Conservation (phyloP, 2,329 filamentous ascomycete genomes). For the Penicillium brasilianum region DNA sequence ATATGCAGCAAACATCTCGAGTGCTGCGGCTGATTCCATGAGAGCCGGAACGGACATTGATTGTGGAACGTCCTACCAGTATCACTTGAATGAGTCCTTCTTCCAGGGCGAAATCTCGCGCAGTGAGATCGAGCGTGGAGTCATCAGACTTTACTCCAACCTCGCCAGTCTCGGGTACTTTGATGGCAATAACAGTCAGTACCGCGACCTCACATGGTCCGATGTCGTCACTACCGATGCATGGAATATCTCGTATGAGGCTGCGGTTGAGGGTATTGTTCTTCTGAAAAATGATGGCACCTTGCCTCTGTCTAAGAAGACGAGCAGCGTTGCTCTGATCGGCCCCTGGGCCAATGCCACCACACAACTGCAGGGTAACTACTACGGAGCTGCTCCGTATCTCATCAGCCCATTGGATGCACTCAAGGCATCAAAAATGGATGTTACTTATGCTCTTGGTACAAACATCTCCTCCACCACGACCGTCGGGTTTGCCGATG, state of each 20-base stretch:
- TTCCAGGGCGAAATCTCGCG: slow-evolving; percentile 52
- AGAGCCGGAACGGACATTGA: slow-evolving; percentile 60
- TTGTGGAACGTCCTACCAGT: slow-evolving; percentile 58
- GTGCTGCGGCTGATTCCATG: slow-evolving; percentile 55
- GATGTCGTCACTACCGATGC: slow-evolving; percentile 62
- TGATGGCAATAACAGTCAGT: slow-evolving; percentile 51
- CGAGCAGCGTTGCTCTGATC: slow-evolving; percentile 57
- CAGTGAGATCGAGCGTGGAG: slow-evolving; percentile 52
- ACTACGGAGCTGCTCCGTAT: slow-evolving; percentile 62
- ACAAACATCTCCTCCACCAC: slow-evolving; percentile 39
- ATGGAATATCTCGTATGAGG: slow-evolving; percentile 61
- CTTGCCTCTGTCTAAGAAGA: slow-evolving; percentile 50
- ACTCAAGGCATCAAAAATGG: slow-evolving; percentile 53
- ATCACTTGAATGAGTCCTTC: slow-evolving; percentile 51
- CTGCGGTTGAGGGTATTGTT: slow-evolving; percentile 54
- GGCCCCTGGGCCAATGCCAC: slow-evolving; percentile 65
- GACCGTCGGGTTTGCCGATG: slow-evolving; percentile 39
- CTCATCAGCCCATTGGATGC: slow-evolving; percentile 60
- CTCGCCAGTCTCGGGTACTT: slow-evolving; percentile 60
- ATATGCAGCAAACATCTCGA: slow-evolving; percentile 48
- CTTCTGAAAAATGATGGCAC: slow-evolving; percentile 60
- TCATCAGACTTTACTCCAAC: slow-evolving; percentile 56
- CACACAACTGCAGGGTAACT: slow-evolving; percentile 64
- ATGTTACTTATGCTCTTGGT: slow-evolving; percentile 52
- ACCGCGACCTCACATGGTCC: slow-evolving; percentile 58